Base-by-base conservation (phyloP, 352 stramenopile species). In the Albugo laibachii region DNA sequence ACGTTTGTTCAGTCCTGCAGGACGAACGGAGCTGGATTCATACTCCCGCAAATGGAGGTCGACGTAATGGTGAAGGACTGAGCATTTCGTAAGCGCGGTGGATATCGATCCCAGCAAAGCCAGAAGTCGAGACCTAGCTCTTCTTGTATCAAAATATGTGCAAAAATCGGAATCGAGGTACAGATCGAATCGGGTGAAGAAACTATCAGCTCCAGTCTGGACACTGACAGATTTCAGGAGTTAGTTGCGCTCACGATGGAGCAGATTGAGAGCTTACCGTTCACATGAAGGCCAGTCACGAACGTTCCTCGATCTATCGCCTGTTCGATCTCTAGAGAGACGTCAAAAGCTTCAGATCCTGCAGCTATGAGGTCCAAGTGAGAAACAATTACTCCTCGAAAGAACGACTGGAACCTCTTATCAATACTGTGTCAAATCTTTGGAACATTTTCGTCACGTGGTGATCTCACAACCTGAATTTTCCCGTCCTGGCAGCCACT, bases 381-480 rank as follows among this genome's bases (percentile, higher is more conserved):
- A 20, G 2, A 55, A 0, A 10, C 45, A 50, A 3, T 15, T 0
- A 4, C 11, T 1, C 8, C 37, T 15, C 5, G 11, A 12, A 12
- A 21, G n/a, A 46, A 49, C 15, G 34, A 12, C 18, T 38, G 16
- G 37, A 13, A 74, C 66, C 66, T 57, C 65, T 63, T 12, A 58
- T 52, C 0, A 67, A 78, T 0, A 70, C 67, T 10, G 64, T 70
- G 46, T 87, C 71, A 24, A 87, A 63, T 11, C 55, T 73, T 11
- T 70, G 64, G n/a, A 79, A 60, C 10, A 66, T 65, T 40, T 73
- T 77, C 44, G 65, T 67, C 13, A 76, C 50, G 21, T 59, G 62
- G n/a, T 63, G 67, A 19, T 60, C 80, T 61, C 71, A 83, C 16
- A 83, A 50, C n/a, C 5, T 69, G 75, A 20, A 87, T 69, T 39